These are phyloP conservation scores for Claviceps pusilla DNA, from an alignment of 2,329 filamentous ascomycete genomes.

Conservation along the genomic window DNA sequence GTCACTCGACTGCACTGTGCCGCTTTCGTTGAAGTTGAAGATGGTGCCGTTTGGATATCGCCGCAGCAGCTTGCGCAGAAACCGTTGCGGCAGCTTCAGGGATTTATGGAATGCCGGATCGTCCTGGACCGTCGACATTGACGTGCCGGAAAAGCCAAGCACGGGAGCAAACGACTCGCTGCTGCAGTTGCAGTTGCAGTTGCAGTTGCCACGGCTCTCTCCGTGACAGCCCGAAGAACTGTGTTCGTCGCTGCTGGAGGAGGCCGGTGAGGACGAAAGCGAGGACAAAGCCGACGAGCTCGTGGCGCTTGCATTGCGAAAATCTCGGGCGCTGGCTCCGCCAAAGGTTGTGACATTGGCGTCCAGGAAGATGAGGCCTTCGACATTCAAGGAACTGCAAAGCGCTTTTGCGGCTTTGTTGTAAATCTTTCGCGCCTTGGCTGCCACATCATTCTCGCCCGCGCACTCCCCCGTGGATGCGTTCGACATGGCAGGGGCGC, in stretches of 20 bases:
- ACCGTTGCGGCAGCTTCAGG: slow-evolving; percentile 20
- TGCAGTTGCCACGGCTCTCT: background rate
- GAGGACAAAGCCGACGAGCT: slow-evolving; percentile 4
- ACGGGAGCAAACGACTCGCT: slow-evolving; percentile 9
- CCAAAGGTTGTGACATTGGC: slow-evolving; percentile 1
- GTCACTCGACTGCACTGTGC: slow-evolving; percentile 19
- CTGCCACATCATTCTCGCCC: background rate
- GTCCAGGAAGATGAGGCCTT: slow-evolving; percentile 1
- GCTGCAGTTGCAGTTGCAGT: background rate
- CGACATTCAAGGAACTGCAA: background rate
- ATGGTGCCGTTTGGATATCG: slow-evolving; percentile 31
- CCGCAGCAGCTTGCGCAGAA: slow-evolving; percentile 26
- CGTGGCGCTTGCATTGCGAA: slow-evolving; percentile 16
- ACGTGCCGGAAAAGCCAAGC: slow-evolving; percentile 22
- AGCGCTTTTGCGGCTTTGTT: slow-evolving; percentile 1
- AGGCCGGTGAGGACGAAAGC: slow-evolving; percentile 5
- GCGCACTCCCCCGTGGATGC: background rate
- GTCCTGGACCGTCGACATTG: slow-evolving; percentile 18
- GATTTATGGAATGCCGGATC: slow-evolving; percentile 5
- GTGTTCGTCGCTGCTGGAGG: slow-evolving; percentile 11
- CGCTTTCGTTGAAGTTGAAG: slow-evolving; percentile 28
- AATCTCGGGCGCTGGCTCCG: background rate
- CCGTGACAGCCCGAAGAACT: background rate
- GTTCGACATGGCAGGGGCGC: background rate
- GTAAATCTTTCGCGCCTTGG: background rate